phyloP scores from a whole-genome alignment of 2,329 filamentous ascomycete genomes.

The Talaromyces atroroseus region DNA sequence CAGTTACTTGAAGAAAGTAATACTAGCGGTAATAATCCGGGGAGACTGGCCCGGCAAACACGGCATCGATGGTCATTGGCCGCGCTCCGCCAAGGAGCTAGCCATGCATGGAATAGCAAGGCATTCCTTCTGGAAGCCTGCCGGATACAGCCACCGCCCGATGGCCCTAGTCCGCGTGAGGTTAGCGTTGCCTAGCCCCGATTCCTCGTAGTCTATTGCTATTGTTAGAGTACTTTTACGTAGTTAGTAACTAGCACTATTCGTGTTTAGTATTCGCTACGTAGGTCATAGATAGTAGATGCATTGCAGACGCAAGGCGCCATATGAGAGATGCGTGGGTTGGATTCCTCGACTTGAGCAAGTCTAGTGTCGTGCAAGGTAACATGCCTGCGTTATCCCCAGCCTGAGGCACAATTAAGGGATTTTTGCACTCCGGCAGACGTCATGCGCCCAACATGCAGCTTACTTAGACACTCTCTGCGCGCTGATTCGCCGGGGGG shows the following conservation, averaged over 20 bases:
- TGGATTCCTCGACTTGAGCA: too few species aligned
- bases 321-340: background rate
- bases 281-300: too few species aligned
- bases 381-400: too few species aligned
- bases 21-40: background rate
- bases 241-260: too few species aligned
- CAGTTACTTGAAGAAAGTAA: too few species aligned
- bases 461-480: background rate
- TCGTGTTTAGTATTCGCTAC: too few species aligned
- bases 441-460: constrained; percentile 1
- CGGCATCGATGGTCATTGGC: background rate
- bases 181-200: constrained; percentile 5
- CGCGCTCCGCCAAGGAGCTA: background rate
- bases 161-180: background rate
- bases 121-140: constrained; percentile 13
- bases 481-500: background rate
- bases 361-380: too few species aligned
- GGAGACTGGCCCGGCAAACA: background rate
- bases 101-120: constrained; percentile 3
- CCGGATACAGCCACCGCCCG: constrained; percentile 5
- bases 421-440: background rate
- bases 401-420: background rate
- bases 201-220: background rate
- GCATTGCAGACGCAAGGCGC: background rate
- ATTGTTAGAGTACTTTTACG: background rate